Conservation (phyloP, 2,329 filamentous ascomycete species). For the Colletotrichum musae region DNA sequence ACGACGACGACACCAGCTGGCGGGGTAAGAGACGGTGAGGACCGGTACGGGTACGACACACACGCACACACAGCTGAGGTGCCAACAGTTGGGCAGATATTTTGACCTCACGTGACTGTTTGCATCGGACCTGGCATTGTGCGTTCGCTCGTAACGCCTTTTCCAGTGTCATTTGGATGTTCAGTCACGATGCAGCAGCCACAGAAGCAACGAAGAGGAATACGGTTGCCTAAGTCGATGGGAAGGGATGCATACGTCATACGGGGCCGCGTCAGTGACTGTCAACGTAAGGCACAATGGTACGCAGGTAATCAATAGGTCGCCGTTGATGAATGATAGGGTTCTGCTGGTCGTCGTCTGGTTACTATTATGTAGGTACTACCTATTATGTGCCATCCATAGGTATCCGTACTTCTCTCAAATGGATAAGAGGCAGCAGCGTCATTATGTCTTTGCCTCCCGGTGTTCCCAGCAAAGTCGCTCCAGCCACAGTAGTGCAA, state of each 20-base stretch:
- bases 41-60: too few species aligned
- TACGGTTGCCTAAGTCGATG: conserved; percentile 14
- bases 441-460: conserved; percentile 1
- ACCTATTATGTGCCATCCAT: too few species aligned
- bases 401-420: too few species aligned
- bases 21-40: conserved; percentile 29
- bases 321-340: too few species aligned
- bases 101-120: conserved; percentile 23
- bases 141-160: too few species aligned
- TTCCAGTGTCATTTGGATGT: background rate
- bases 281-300: too few species aligned
- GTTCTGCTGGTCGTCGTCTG: too few species aligned
- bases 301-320: too few species aligned
- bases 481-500: too few species aligned
- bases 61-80: background rate
- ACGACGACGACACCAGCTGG: conserved; percentile 23
- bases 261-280: conserved; percentile 17
- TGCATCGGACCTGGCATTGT: too few species aligned
- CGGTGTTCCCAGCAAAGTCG: too few species aligned
- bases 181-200: conserved; percentile 16
- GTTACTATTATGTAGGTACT: too few species aligned
- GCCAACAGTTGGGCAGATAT: background rate
- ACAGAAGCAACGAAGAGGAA: background rate
- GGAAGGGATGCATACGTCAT: conserved; percentile 26
- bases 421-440: background rate